Percentiles rank a stretch among this genome's conserved stretches.
Conservation (phyloP, 257 asterid genomes). For the Penstemon davidsonii region DNA sequence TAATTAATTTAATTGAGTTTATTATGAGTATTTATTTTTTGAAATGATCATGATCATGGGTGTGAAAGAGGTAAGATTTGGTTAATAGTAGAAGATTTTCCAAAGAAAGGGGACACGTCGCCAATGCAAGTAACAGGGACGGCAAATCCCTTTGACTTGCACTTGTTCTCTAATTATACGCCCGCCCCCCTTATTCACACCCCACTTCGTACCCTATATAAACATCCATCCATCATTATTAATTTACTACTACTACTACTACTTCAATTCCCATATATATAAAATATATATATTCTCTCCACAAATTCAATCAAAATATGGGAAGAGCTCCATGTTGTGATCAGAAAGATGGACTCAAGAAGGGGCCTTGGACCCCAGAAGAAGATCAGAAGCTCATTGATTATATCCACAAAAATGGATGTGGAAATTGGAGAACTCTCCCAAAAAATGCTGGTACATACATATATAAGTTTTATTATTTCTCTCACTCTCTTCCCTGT, state of each 20-base stretch:
- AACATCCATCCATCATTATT: background rate
- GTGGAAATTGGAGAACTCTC: slow-evolving; percentile 84
- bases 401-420: slow-evolving; percentile 62
- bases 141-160: slow-evolving; percentile 45
- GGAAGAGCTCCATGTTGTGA: slow-evolving; percentile 86
- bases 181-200: background rate
- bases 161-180: slow-evolving; percentile 8
- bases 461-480: too few relatives aligned
- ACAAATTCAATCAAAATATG: slow-evolving; percentile 33
- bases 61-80: background rate
- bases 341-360: slow-evolving; percentile 63
- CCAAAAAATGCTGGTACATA: slow-evolving; percentile 71
- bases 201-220: background rate
- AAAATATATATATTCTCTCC: background rate
- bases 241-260: slow-evolving; percentile 8
- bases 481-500: background rate
- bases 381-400: slow-evolving; percentile 76
- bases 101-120: slow-evolving; percentile 66
- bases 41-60: too few relatives aligned
- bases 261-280: background rate
- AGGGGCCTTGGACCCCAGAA: slow-evolving; percentile 91
- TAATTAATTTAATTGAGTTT: background rate
- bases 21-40: too few relatives aligned
- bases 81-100: slow-evolving; percentile 32
- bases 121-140: slow-evolving; percentile 62